Evolutionary conservation across 179 eudicot genomes (phyloP), one percentile per base, ranked within the genome.

Genomic region (Beta corolliflora): DNA sequence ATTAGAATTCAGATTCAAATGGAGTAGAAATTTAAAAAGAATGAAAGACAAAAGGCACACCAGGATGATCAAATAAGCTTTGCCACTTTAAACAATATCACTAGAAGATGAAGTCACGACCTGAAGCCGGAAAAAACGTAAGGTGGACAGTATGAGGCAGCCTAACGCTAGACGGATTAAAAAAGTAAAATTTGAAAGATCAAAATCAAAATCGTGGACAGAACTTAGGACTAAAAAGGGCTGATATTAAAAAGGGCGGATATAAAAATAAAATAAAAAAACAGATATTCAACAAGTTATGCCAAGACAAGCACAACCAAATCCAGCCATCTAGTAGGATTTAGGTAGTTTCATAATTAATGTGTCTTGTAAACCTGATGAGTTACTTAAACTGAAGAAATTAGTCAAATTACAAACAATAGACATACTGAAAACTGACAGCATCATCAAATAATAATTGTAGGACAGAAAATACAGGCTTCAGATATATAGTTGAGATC

Each of bases 141-240:
- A 77, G 71, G 98, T 86, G 79, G 85, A 89, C 85, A 96, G 77
- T 73, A 90, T 89, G 76, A 93, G 83, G 89, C 88, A 81, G 58
- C 99, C 99, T 84, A 96, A 80, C 81, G 87, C 89, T 90, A 93
- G 79, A 66, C 99, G 97, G 81, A 96, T 98, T 96, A 67, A 52
- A 85, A 46, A 66, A 25, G 29, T 25, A 21, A 36, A 77, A 75
- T 63, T 58, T 13, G 71, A 75, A 21, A 59, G 61, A 21, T 60
- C 31, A 13, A 72, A 72, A 53, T 80, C 58, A 78, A 81, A 9
- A 46, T 79, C 9, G 5, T 14, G 76, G 63, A 69, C 19, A 76
- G 23, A 25, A 25, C 29, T 25, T 25, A 25, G 29, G 29, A 25
- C 29, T 25, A 25, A 25, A 25, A 25, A 25, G 29, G 29, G 29